These are phyloP conservation scores for Typha latifolia DNA, from an alignment of 176 grass and related monocot genomes.

Conservation along the genomic window DNA sequence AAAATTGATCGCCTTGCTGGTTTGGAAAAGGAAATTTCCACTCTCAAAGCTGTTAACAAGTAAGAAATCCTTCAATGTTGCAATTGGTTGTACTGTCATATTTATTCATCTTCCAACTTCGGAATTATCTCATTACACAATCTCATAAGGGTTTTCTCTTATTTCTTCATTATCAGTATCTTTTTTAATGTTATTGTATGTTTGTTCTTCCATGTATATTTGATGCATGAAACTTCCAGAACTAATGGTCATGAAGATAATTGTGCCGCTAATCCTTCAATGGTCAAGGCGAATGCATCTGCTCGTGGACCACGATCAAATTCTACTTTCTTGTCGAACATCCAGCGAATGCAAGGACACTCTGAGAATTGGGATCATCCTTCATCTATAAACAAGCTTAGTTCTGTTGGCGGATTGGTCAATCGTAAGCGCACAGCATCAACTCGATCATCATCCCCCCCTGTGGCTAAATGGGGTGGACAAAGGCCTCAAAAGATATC, in stretches of 20 bases:
- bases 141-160: background rate
- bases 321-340: slow-evolving; percentile 50
- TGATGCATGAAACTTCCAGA: slow-evolving; percentile 29
- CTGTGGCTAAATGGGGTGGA: slow-evolving; percentile 59
- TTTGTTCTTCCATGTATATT: too few relatives aligned
- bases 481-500: slow-evolving; percentile 93
- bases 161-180: background rate
- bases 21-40: slow-evolving; percentile 43
- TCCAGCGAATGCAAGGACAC: slow-evolving; percentile 41
- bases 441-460: slow-evolving; percentile 58
- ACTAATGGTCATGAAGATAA: slow-evolving; percentile 41
- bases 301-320: slow-evolving; percentile 61
- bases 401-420: slow-evolving; percentile 45
- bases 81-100: background rate
- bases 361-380: slow-evolving; percentile 63
- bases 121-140: background rate
- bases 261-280: slow-evolving; percentile 27
- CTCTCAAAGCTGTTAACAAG: slow-evolving; percentile 59
- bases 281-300: slow-evolving; percentile 50
- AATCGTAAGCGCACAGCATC: slow-evolving; percentile 58
- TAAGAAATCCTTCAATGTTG: slow-evolving; percentile 37
- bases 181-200: too few relatives aligned
- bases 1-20: slow-evolving; percentile 52
- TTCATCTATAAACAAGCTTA: slow-evolving; percentile 52
- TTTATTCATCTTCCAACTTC: background rate